Evolutionary conservation across 2,329 filamentous ascomycete genomes (phyloP), one percentile per base, ranked within the genome.

Genomic region (Diaporthe eres): DNA sequence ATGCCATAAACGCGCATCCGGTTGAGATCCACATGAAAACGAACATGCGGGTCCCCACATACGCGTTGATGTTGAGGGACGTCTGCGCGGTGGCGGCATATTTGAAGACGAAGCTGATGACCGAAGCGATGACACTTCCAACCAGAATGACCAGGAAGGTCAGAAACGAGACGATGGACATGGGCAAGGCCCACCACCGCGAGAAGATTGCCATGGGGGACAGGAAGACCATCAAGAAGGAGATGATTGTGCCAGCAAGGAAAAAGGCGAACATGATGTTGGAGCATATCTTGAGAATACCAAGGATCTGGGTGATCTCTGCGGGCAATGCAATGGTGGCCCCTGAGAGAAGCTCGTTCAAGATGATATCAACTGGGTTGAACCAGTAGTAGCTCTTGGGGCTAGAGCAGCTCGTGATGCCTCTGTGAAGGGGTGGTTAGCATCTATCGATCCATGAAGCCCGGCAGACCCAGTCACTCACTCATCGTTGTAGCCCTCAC

Each of bases 201-300:
- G 88, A 87, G 80, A 85, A 85, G 71, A 90, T 80, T 75, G 87
- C 89, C 84, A 93, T 79, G 85, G 87, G 80, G 82, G 93, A 84
- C 84, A 93, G 79, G 81, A 96, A 90, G 77, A 97, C 91, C 79
- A 95, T 90, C 79, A 96, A 81, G 81, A 94, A 93, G 82, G 91
- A 92, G 81, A 98, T 86, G 79, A 93, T 88, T 58, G 91, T 88
- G 68, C 92, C 93, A 10, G 92, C 88, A 67, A 98, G 86, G 88
- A 97, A 98, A 84, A 96, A 93, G 77, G 90, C 94, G 81, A 97
- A 98, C 95, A 98, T 98, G 89, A 94, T 91, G 81, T 94, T 90
- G 12, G 94, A 96, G 63, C 92, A 94, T 75, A 93, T 88, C 74
- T 90, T 90, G 79, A 98, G 92, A 75, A 98, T 90, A 76, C 89